Percentiles rank a stretch among this genome's conserved stretches.
phyloP scores from a whole-genome alignment of 1,284 basidiomycete genomes.

The Gomphus sp. region DNA sequence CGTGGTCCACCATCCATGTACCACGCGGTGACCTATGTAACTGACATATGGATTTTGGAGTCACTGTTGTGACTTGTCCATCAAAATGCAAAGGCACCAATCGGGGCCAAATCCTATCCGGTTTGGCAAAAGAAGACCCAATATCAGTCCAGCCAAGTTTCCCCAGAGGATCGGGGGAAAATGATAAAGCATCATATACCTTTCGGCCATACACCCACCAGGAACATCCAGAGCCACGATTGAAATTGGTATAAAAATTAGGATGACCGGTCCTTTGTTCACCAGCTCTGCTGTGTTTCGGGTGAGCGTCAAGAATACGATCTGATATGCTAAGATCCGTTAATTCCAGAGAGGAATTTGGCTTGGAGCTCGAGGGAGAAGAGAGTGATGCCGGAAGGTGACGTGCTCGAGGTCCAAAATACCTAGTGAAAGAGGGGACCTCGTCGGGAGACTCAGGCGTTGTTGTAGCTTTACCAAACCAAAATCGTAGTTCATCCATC shows the following conservation, averaged over 20 bases:
- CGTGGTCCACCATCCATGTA: neutral
- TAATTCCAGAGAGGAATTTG: neutral
- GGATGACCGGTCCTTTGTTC: slow-evolving; percentile 43
- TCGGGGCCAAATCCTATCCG: slow-evolving; percentile 9
- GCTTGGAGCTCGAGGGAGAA: neutral
- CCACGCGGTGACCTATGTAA: too few species aligned
- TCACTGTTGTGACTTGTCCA: neutral
- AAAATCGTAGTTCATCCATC: slow-evolving; percentile 55
- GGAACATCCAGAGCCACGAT: slow-evolving; percentile 51
- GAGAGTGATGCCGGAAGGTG: slow-evolving; percentile 24
- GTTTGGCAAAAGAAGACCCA: slow-evolving; percentile 15
- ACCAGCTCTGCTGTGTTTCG: slow-evolving; percentile 27
- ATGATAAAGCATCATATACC: slow-evolving; percentile 22
- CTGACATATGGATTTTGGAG: neutral
- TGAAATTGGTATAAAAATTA: slow-evolving; percentile 60
- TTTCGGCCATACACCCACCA: slow-evolving; percentile 61
- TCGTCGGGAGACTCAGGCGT: neutral
- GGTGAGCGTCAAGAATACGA: neutral
- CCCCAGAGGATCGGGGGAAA: slow-evolving; percentile 24
- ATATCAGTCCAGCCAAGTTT: slow-evolving; percentile 59
- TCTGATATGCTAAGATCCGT: neutral
- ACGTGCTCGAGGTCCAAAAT: slow-evolving; percentile 18
- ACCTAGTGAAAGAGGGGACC: neutral
- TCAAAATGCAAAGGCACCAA: neutral
- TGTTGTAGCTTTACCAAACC: slow-evolving; percentile 41